Percentiles rank a stretch among this genome's conserved stretches.
Conservation (phyloP, 2,329 filamentous ascomycete genomes). For the Colletotrichum navitas region DNA sequence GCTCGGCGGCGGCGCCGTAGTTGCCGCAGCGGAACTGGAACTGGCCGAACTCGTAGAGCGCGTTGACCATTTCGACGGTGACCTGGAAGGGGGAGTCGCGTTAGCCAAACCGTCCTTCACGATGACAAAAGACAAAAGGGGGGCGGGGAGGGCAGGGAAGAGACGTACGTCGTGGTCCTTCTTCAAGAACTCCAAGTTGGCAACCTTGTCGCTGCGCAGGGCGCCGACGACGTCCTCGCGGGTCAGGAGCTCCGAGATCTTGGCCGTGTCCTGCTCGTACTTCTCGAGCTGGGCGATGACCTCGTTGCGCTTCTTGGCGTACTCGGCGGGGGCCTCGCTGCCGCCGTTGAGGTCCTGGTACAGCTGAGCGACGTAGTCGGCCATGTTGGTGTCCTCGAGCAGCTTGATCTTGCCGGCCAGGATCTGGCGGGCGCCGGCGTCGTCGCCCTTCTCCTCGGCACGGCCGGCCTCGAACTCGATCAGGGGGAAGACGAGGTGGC, state of each 20-base stretch:
- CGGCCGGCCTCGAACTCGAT: constrained; percentile 90
- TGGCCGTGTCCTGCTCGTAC: constrained; percentile 87
- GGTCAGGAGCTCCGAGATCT: constrained; percentile 87
- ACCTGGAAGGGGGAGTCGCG: constrained; percentile 62
- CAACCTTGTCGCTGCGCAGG: constrained; percentile 95
- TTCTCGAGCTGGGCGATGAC: constrained; percentile 86
- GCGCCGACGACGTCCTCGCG: constrained; percentile 92
- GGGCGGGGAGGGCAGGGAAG: constrained; percentile 45
- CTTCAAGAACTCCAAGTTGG: constrained; percentile 98
- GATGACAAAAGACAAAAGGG: not conserved
- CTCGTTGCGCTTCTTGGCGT: constrained; percentile 88
- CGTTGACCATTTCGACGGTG: constrained; percentile 94
- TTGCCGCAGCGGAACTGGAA: constrained; percentile 98
- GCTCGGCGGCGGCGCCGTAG: constrained; percentile 89
- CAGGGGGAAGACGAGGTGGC: constrained; percentile 95
- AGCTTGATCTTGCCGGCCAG: constrained; percentile 92
- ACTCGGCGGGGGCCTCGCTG: constrained; percentile 84
- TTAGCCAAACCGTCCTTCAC: too few species aligned
- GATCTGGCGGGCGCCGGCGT: constrained; percentile 74
- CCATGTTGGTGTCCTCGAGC: constrained; percentile 98
- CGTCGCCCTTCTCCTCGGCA: constrained; percentile 79
- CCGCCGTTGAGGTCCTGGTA: constrained; percentile 90
- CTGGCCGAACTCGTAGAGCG: constrained; percentile 94
- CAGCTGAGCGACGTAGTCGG: constrained; percentile 93
- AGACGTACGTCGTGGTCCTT: constrained; percentile 87